Base-by-base conservation (phyloP, 495 filamentous ascomycete genomes). In the Wilcoxina mikolae region DNA sequence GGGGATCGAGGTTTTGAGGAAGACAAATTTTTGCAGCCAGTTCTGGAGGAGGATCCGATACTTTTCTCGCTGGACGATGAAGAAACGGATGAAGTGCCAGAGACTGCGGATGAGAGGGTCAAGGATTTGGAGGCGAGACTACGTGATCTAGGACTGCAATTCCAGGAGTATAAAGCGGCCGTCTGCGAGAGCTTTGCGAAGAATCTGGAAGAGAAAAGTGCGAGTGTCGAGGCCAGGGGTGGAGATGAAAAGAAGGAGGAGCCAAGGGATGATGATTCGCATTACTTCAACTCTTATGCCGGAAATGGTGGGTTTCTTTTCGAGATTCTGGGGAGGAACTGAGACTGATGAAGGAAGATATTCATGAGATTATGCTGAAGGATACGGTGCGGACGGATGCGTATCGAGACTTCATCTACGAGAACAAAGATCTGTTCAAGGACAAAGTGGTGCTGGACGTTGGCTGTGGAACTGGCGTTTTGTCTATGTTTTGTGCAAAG, bases 301-400 rank as follows among this genome's bases (percentile, higher is more conserved):
- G 78, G 80, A 67, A 86, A 85, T 67, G 77, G 82, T 82, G 67
- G n/a, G 71, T 1, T 35, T 45, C 54, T 31, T 23, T n/a, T 45
- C 12, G 2, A 26, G 23, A 9, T 29, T 51, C 29, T 43, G 27
- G 11, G 52, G 20, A 29, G 27, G n/a, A 5, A 7, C 11, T n/a
- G n/a, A n/a, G n/a, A 39, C 10, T 12, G 50, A 2, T 53, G 41
- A 11, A 56, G 26, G 43, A 10, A 85, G 84, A 82, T 31, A 94
- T 95, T 60, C 88, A 95, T 69, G 84, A 93, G 62, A 84, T 79
- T 11, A 95, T 95, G 88, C 76, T 95, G 58, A 88, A 93, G 56
- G 81, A 85, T 58, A 67, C 72, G 0, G 71, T 84, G 24, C 74
- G 81, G 31, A 85, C 81, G 26, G 76, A 82, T 55, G 72, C 78